phyloP scores from a whole-genome alignment of 1,284 basidiomycete genomes.

The Puccinia hordei region DNA sequence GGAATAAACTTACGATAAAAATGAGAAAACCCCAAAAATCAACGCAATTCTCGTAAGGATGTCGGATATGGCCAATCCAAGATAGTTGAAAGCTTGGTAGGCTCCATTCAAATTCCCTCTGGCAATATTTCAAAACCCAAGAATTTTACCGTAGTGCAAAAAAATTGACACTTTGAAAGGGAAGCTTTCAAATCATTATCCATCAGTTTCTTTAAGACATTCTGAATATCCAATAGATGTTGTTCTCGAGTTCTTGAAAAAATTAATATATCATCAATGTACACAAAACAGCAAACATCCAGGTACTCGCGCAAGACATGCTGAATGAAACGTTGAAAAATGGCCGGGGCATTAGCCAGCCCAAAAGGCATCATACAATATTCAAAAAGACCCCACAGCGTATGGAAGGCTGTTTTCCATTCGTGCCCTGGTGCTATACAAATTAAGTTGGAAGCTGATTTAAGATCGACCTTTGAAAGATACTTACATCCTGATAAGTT shows the following conservation, averaged over 20 bases:
- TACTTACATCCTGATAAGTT: neutral
- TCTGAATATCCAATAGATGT: neutral
- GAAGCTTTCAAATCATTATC: neutral
- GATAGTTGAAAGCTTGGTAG: neutral
- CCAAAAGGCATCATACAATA: slow-evolving; percentile 61
- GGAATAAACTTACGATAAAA: neutral
- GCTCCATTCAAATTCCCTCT: neutral
- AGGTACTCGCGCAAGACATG: slow-evolving; percentile 55
- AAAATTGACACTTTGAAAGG: neutral
- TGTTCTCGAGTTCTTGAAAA: slow-evolving; percentile 61
- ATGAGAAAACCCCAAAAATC: neutral
- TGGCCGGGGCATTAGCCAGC: slow-evolving; percentile 61
- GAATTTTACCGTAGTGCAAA: neutral
- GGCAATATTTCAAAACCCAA: neutral
- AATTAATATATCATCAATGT: slow-evolving; percentile 59
- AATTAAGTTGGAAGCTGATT: slow-evolving; percentile 57
- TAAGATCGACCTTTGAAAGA: slow-evolving; percentile 57
- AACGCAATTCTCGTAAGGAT: neutral
- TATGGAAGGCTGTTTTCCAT: slow-evolving; percentile 10
- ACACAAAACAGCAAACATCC: slow-evolving; percentile 56
- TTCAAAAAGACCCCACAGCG: slow-evolving; percentile 58
- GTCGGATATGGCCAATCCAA: neutral
- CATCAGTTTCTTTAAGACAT: neutral
- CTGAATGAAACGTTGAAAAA: slow-evolving; percentile 11
- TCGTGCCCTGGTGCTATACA: slow-evolving; percentile 52